A percentile compares a stretch with the other conserved stretches of the same genome.
Evolutionary conservation across 2,329 filamentous ascomycete species (phyloP).

Genomic region (Podosphaera xanthii): DNA sequence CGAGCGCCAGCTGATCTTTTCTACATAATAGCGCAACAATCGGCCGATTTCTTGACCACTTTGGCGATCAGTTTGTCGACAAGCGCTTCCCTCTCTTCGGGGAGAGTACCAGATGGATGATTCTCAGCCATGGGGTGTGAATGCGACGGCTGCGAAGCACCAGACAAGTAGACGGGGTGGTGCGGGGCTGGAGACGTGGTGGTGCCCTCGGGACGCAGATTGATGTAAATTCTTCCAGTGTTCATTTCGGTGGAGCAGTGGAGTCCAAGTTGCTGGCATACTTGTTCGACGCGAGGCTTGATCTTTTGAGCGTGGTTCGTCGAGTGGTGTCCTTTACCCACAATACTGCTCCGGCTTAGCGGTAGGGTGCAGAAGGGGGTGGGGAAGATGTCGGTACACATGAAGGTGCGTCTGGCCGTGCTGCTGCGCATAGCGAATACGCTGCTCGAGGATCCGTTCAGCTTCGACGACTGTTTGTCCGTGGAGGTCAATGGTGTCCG

Average conservation of each 20-base stretch:
- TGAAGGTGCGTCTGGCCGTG: conserved; percentile 65
- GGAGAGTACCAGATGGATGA: conserved; percentile 15
- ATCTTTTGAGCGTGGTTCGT: conserved; percentile 69
- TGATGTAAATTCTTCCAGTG: conserved; percentile 69
- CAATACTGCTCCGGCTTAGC: conserved; percentile 31
- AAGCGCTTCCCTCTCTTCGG: conserved; percentile 16
- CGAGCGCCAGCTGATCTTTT: background rate
- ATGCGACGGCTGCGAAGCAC: conserved; percentile 7
- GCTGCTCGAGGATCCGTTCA: conserved; percentile 66
- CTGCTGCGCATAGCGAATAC: conserved; percentile 55
- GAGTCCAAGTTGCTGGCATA: conserved; percentile 65
- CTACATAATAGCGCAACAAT: conserved; percentile 16
- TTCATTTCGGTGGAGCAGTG: conserved; percentile 66
- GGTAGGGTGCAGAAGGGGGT: background rate
- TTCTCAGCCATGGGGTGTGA: conserved; percentile 22
- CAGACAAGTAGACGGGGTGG: conserved; percentile 17
- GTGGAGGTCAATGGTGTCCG: conserved; percentile 81
- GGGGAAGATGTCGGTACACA: conserved; percentile 26
- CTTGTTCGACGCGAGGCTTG: conserved; percentile 77
- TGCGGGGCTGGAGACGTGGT: conserved; percentile 22
- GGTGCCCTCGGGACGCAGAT: conserved; percentile 52
- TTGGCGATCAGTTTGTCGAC: conserved; percentile 14
- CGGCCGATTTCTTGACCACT: conserved; percentile 14
- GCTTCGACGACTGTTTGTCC: conserved; percentile 90
- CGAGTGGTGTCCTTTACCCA: conserved; percentile 85